These are phyloP conservation scores for Lachancea cidri DNA, from an alignment of 805 yeast genomes.

Conservation along the genomic window DNA sequence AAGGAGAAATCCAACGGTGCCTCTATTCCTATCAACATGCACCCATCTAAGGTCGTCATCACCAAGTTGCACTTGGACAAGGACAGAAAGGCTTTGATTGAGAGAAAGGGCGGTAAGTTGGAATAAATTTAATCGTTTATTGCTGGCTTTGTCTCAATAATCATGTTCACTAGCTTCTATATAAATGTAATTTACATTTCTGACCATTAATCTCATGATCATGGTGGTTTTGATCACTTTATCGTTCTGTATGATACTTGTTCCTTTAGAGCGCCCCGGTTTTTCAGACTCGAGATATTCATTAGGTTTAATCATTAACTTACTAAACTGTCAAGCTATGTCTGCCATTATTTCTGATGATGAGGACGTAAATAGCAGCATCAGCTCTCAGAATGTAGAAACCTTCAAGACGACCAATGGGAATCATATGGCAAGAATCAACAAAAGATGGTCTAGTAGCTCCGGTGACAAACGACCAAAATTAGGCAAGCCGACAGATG, in stretches of 20 bases:
- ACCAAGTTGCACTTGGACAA: conserved; percentile 97
- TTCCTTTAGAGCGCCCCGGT: background rate
- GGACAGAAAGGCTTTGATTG: conserved; percentile 97
- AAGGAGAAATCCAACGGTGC: conserved; percentile 99
- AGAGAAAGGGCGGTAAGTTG: conserved; percentile 96
- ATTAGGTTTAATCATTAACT: background rate
- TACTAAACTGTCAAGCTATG: conserved; percentile 14
- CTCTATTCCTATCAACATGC: conserved; percentile 92
- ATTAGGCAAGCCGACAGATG: conserved; percentile 36
- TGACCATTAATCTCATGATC: background rate
- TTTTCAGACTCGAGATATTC: background rate
- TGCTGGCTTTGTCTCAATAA: conserved; percentile 7
- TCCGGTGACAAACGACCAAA: conserved; percentile 13
- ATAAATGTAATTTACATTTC: conserved; percentile 13
- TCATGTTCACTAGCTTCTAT: conserved; percentile 12
- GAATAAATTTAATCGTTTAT: conserved; percentile 52
- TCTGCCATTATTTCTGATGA: conserved; percentile 30
- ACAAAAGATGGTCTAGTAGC: conserved; percentile 42
- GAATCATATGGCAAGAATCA: conserved; percentile 52
- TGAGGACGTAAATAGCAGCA: conserved; percentile 24
- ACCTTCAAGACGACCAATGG: conserved; percentile 44
- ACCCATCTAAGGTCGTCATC: conserved; percentile 98
- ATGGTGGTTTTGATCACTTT: background rate
- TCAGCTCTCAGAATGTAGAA: conserved; percentile 22
- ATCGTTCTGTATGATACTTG: background rate